Evolutionary conservation across 345 rosid genomes (phyloP), one percentile per base, ranked within the genome.

Genomic region (Atalantia buxifolia): DNA sequence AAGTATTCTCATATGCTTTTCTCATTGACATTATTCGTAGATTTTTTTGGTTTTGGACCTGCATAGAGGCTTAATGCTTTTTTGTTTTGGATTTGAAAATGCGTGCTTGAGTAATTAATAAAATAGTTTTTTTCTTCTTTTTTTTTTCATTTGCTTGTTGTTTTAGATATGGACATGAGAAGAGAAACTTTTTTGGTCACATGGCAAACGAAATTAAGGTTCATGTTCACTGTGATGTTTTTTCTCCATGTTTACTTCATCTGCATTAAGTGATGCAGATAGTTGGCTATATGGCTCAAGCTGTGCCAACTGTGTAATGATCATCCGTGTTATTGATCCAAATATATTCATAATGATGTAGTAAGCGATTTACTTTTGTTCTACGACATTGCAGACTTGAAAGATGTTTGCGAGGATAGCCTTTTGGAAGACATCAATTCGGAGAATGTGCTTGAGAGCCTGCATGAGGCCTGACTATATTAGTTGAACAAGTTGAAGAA

Each of bases 381-480:
- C 35, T 16, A 24, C 42, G 93, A 91, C 64, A 93, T 95, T 28
- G 71, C 81, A 0, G 90, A 87, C 81, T 87, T 95, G 45, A 92
- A 89, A 86, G 90, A 90, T 36, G 89, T 92, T 0, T 95, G 99
- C 8, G 94, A 95, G 83, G 93, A 90, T 36, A 95, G 97, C 87
- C 88, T 95, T 0, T 78, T 95, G 88, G 97, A 93, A 77, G 99
- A 95, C 72, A 93, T 93, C 74, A 93, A 87, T 87, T 85, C 93
- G 0, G 86, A 69, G 50, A 95, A 95, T 38, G 99, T 95, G 66
- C 94, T 95, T 0, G 96, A 89, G 88, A 91, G 98, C 82, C 78
- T 95, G 64, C 94, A 90, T 81, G 96, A 93, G 73, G 94, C 98
- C 35, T 92, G 97, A 93, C 92, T 93, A 31, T 95, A 93, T 82